phyloP scores from a whole-genome alignment of 2,329 filamentous ascomycete species.

The Zymoseptoria tritici region DNA sequence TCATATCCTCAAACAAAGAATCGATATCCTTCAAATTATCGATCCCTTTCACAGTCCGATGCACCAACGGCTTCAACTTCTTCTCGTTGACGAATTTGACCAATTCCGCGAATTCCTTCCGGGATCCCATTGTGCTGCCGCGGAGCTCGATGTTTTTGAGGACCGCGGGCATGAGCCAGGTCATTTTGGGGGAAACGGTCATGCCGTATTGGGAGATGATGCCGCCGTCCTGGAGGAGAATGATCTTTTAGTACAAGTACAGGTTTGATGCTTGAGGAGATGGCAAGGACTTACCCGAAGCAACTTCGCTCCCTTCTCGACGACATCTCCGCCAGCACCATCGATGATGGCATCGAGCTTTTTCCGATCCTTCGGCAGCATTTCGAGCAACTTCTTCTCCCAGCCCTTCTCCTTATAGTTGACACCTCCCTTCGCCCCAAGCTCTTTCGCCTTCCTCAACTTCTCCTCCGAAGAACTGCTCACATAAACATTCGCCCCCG shows the following conservation, averaged over 20 bases:
- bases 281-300: slow-evolving; percentile 49
- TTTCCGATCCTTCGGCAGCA: slow-evolving; percentile 58
- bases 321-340: slow-evolving; percentile 79
- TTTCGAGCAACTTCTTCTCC: slow-evolving; percentile 63
- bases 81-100: slow-evolving; percentile 69
- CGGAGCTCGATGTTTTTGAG: slow-evolving; percentile 80
- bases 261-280: background rate
- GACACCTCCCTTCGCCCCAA: slow-evolving; percentile 79
- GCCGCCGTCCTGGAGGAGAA: slow-evolving; percentile 53
- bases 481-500: slow-evolving; percentile 73
- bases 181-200: slow-evolving; percentile 79
- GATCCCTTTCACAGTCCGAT: slow-evolving; percentile 59
- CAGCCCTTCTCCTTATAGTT: slow-evolving; percentile 70
- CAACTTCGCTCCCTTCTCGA: slow-evolving; percentile 59
- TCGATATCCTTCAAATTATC: slow-evolving; percentile 74
- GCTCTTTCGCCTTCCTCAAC: slow-evolving; percentile 59
- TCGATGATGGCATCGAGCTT: slow-evolving; percentile 80
- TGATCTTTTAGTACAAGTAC: slow-evolving; percentile 7
- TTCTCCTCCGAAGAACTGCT: slow-evolving; percentile 69
- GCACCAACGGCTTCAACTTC: slow-evolving; percentile 70
- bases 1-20: slow-evolving; percentile 79
- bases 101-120: slow-evolving; percentile 87
- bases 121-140: slow-evolving; percentile 85
- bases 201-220: slow-evolving; percentile 86
- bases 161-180: slow-evolving; percentile 75